phyloP scores from a whole-genome alignment of 2,329 filamentous ascomycete species.

The Beauveria sp. region DNA sequence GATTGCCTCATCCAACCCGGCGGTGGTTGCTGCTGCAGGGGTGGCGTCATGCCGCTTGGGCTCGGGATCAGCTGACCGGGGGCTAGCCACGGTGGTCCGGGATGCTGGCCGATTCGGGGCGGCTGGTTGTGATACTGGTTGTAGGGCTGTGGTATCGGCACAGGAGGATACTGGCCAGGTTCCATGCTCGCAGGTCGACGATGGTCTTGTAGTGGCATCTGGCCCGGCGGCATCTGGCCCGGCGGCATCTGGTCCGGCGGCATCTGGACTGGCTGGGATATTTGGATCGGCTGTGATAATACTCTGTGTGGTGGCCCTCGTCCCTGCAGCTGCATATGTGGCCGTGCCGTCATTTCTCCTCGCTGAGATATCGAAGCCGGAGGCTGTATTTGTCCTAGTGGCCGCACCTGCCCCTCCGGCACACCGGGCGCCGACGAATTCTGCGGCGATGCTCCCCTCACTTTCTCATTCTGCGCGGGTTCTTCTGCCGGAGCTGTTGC shows the following conservation, averaged over 20 bases:
- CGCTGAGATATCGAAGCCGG: background rate
- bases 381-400: background rate
- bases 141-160: constrained; percentile 1
- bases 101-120: background rate
- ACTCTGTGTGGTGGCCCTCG: background rate
- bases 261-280: no score
- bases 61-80: background rate
- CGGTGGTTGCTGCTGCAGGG: background rate
- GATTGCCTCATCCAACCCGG: background rate
- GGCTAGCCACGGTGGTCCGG: background rate
- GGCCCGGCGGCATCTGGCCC: no score
- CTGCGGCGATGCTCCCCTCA: background rate
- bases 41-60: background rate
- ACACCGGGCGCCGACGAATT: no score
- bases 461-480: background rate
- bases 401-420: background rate
- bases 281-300: no score
- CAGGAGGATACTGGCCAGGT: background rate
- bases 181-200: background rate
- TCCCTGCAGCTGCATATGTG: background rate
- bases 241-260: no score
- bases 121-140: background rate
- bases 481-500: background rate
- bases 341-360: background rate
- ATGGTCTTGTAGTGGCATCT: background rate